Percentiles rank a stretch among this genome's conserved stretches.
phyloP scores from a whole-genome alignment of 495 filamentous ascomycete genomes.

The Penicillium canescens region DNA sequence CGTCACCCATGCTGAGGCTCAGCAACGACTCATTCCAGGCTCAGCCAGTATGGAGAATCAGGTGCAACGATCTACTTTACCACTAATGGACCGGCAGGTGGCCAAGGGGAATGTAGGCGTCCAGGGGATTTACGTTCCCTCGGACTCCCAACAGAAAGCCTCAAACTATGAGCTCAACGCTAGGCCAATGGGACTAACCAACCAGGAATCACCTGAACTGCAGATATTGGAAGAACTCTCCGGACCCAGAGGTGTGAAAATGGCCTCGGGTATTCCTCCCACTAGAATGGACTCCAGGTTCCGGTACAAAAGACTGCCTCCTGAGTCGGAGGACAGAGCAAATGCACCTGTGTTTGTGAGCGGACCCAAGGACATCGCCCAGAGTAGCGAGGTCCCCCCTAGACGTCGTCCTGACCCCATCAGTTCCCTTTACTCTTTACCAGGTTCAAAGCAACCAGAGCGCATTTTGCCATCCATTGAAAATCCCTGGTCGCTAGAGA shows the following conservation, averaged over 20 bases:
- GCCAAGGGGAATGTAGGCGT: conserved; percentile 14
- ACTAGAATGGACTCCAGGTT: conserved; percentile 15
- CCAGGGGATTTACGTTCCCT: conserved; percentile 10
- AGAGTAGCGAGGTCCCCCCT: conserved; percentile 17
- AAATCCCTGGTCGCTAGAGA: conserved; percentile 26
- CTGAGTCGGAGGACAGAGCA: conserved; percentile 16
- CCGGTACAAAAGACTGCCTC: conserved; percentile 19
- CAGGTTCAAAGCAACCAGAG: conserved; percentile 28
- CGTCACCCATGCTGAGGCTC: conserved; percentile 10
- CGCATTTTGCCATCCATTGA: conserved; percentile 44
- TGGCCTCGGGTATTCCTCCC: conserved; percentile 15
- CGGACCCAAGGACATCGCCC: conserved; percentile 28
- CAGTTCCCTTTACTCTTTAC: conserved; percentile 16
- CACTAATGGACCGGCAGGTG: conserved; percentile 6
- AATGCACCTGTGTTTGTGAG: conserved; percentile 41
- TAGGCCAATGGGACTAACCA: conserved; percentile 28
- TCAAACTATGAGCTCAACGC: conserved; percentile 8
- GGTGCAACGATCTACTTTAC: conserved; percentile 11
- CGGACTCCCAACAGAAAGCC: conserved; percentile 11
- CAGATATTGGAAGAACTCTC: conserved; percentile 19
- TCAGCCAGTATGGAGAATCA: conserved; percentile 13
- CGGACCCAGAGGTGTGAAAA: conserved; percentile 16
- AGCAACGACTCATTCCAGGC: conserved; percentile 18
- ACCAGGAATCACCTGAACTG: conserved; percentile 26
- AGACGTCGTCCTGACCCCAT: conserved; percentile 16